Evolutionary conservation across 805 yeast genomes (phyloP).

Genomic region (Nakazawaea ishiwadae): DNA sequence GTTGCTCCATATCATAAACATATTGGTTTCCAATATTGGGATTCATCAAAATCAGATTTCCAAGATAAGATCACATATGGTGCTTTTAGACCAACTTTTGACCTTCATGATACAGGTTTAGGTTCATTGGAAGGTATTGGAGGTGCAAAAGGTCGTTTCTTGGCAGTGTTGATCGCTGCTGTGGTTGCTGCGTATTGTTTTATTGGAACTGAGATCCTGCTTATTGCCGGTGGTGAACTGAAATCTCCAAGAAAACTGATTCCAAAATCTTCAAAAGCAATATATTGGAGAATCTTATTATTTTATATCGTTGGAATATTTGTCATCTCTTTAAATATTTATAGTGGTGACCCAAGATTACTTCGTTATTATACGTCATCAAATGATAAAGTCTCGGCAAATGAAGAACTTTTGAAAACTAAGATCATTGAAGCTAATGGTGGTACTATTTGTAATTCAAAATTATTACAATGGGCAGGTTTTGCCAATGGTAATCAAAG

Average conservation of each 20-base stretch:
- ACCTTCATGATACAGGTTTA: constrained; percentile 55
- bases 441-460: constrained; percentile 21
- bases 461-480: constrained; percentile 28
- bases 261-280: constrained; percentile 78
- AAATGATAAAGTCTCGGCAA: constrained; percentile 17
- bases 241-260: constrained; percentile 72
- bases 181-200: constrained; percentile 69
- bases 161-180: constrained; percentile 58
- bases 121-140: constrained; percentile 54
- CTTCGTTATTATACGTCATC: constrained; percentile 49
- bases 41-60: constrained; percentile 40
- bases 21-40: constrained; percentile 72
- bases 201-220: constrained; percentile 78
- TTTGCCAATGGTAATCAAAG: constrained; percentile 43
- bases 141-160: constrained; percentile 56
- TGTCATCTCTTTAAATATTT: constrained; percentile 66
- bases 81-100: constrained; percentile 69
- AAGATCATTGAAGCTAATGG: constrained; percentile 21
- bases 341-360: constrained; percentile 74
- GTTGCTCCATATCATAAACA: constrained; percentile 36
- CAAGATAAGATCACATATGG: constrained; percentile 54
- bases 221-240: constrained; percentile 83
- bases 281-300: constrained; percentile 64
- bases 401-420: background rate
- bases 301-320: constrained; percentile 66